phyloP scores from a whole-genome alignment of 2,329 filamentous ascomycete species.

The Xylaria sp. region DNA sequence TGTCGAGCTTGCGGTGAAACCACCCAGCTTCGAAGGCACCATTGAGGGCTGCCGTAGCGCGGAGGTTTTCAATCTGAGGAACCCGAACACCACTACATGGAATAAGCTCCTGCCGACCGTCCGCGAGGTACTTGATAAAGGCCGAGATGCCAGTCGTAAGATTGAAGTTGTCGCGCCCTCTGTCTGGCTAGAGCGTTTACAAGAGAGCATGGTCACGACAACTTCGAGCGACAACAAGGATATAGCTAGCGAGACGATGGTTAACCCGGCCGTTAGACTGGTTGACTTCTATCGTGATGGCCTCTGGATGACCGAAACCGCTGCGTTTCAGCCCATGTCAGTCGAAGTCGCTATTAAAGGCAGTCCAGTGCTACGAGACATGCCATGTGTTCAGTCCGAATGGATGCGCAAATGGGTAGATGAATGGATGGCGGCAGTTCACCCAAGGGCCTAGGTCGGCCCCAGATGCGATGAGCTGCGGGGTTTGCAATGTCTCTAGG shows the following conservation, averaged over 20 bases:
- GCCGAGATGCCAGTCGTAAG: no score
- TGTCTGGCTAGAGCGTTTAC: slow-evolving; percentile 19
- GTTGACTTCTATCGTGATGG: slow-evolving; percentile 47
- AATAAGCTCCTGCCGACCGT: neutral
- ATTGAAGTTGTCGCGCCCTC: no score
- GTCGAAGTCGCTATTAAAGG: slow-evolving; percentile 40
- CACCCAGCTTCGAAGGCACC: neutral
- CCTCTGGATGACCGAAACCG: slow-evolving; percentile 26
- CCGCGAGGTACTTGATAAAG: no score
- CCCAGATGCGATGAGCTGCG: no score
- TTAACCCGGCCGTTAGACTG: slow-evolving; percentile 50
- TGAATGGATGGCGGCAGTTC: slow-evolving; percentile 46
- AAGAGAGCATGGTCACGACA: slow-evolving; percentile 38
- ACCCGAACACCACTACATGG: neutral
- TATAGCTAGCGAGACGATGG: slow-evolving; percentile 16
- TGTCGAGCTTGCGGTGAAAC: neutral
- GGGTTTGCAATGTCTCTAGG: no score
- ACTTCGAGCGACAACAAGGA: neutral
- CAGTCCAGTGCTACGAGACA: slow-evolving; percentile 45
- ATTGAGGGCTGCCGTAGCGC: neutral
- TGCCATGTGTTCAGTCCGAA: slow-evolving; percentile 46
- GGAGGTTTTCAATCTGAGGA: neutral
- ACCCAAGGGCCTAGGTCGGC: no score
- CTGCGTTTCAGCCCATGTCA: slow-evolving; percentile 33
- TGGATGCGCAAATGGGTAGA: slow-evolving; percentile 53